These are phyloP conservation scores for Calcarisporium arbuscula DNA, from an alignment of 2,329 filamentous ascomycete species.

Conservation along the genomic window DNA sequence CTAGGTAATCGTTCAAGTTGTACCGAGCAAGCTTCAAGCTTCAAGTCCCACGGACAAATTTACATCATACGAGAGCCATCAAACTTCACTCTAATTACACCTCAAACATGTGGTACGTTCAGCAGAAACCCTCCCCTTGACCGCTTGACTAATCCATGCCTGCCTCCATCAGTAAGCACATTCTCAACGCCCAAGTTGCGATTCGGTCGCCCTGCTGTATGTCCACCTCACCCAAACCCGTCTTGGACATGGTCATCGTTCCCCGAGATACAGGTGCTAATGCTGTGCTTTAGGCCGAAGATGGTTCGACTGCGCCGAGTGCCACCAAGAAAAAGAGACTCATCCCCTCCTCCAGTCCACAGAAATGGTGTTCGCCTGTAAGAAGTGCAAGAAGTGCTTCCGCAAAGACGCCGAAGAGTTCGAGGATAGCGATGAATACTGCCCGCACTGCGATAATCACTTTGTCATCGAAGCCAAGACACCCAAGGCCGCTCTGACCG, in stretches of 20 bases:
- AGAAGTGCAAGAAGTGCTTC: conserved; percentile 98
- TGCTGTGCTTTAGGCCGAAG: conserved; percentile 59
- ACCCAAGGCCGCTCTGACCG: conserved; percentile 73
- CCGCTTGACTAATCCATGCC: background rate
- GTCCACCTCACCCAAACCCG: conserved; percentile 21
- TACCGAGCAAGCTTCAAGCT: too few relatives aligned
- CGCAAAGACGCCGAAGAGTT: conserved; percentile 89
- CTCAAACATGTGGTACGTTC: conserved; percentile 30
- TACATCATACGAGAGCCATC: too few relatives aligned
- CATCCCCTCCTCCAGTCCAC: conserved; percentile 70
- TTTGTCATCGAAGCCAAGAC: conserved; percentile 86
- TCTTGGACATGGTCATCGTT: background rate
- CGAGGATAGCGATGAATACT: conserved; percentile 97
- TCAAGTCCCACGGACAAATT: too few relatives aligned
- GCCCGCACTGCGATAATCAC: conserved; percentile 98
- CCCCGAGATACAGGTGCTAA: conserved; percentile 8
- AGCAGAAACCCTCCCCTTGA: background rate
- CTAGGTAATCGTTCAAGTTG: too few relatives aligned
- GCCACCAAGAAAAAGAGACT: conserved; percentile 74
- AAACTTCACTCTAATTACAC: too few relatives aligned
- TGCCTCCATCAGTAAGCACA: conserved; percentile 70
- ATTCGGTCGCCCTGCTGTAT: conserved; percentile 94
- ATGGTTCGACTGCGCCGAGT: conserved; percentile 98
- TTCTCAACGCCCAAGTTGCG: conserved; percentile 95
- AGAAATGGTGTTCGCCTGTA: conserved; percentile 95